These are phyloP conservation scores for Paracamarosporium sp. DNA, from an alignment of 2,329 filamentous ascomycete genomes.

Conservation along the genomic window DNA sequence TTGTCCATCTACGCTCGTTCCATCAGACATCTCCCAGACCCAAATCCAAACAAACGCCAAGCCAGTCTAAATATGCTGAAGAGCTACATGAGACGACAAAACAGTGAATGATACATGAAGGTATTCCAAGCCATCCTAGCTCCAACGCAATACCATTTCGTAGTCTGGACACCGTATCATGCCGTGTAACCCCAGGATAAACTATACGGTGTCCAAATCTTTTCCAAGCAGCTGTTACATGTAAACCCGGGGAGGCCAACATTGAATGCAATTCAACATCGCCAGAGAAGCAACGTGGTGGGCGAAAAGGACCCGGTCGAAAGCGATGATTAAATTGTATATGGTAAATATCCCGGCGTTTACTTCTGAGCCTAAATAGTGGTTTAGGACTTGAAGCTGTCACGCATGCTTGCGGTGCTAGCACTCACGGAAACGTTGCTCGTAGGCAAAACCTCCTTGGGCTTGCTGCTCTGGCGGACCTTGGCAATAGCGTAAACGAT, in stretches of 20 bases:
- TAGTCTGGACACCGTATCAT: background rate
- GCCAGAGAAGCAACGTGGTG: slow-evolving; percentile 3
- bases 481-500: slow-evolving; percentile 90
- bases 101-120: slow-evolving; percentile 8
- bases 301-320: background rate
- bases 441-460: slow-evolving; percentile 72
- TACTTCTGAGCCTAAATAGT: slow-evolving; percentile 12
- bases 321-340: slow-evolving; percentile 10
- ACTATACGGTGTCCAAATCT: background rate
- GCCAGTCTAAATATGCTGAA: slow-evolving; percentile 7
- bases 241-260: background rate
- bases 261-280: slow-evolving; percentile 14
- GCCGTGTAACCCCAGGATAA: background rate
- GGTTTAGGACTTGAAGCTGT: slow-evolving; percentile 69
- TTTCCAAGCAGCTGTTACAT: background rate
- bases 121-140: background rate
- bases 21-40: background rate
- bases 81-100: background rate
- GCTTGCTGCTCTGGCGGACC: slow-evolving; percentile 75
- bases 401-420: slow-evolving; percentile 88
- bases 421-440: slow-evolving; percentile 84
- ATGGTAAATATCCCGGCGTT: slow-evolving; percentile 17
- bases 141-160: background rate
- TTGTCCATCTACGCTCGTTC: too few species aligned
- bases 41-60: slow-evolving; percentile 10